These are phyloP conservation scores for Termitomyces eurrhizus DNA, from an alignment of 768 basidiomycete genomes.

Conservation along the genomic window DNA sequence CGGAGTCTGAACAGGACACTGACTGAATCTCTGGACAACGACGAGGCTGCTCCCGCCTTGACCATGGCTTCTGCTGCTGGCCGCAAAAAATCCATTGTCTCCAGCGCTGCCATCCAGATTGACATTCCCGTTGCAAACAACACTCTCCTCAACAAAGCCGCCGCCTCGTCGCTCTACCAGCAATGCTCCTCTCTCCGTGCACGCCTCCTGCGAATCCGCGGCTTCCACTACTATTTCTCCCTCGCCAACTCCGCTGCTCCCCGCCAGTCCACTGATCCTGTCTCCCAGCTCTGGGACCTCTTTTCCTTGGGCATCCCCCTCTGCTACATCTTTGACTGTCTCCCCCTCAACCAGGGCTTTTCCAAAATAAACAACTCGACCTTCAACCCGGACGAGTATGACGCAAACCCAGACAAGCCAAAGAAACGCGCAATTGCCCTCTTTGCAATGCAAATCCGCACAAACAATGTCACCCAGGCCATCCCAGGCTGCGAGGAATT, in stretches of 20 bases:
- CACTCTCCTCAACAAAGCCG: constrained; percentile 88
- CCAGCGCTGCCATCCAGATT: constrained; percentile 59
- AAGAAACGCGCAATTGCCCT: constrained; percentile 90
- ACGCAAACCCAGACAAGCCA: constrained; percentile 70
- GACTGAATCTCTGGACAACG: constrained; percentile 9
- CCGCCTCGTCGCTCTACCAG: constrained; percentile 90
- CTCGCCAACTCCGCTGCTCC: constrained; percentile 54
- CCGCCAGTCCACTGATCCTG: constrained; percentile 84
- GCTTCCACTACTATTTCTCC: constrained; percentile 68
- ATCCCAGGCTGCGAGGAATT: constrained; percentile 77
- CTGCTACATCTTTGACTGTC: constrained; percentile 94
- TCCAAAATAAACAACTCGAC: constrained; percentile 58
- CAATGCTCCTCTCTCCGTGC: constrained; percentile 79
- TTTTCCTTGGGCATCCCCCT: constrained; percentile 91
- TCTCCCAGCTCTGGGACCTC: constrained; percentile 91
- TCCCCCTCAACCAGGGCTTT: constrained; percentile 62
- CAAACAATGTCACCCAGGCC: constrained; percentile 52
- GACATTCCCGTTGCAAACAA: constrained; percentile 75
- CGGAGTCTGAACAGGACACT: constrained; percentile 23
- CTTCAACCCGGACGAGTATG: constrained; percentile 62
- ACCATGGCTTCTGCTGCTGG: constrained; percentile 53
- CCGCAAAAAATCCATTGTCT: constrained; percentile 78
- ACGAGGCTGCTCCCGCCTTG: neutral
- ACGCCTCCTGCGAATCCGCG: constrained; percentile 73
- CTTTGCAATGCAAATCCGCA: constrained; percentile 86